Evolutionary conservation across 2,329 filamentous ascomycete genomes (phyloP).

Genomic region (Cryphonectria nitschkei): DNA sequence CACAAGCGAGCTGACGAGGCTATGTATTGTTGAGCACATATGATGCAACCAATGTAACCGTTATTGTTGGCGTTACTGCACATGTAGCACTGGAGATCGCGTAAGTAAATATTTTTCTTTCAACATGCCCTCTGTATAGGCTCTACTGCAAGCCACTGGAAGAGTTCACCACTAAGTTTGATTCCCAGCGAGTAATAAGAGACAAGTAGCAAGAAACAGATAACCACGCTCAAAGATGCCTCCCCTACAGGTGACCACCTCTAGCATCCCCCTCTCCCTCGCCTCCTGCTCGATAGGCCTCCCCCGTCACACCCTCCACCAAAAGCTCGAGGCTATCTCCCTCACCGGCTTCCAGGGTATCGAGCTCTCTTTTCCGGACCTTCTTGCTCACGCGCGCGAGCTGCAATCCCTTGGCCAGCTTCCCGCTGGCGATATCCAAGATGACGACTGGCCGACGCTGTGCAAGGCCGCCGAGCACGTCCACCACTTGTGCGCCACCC

Average conservation of each 20-base stretch:
- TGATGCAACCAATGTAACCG: background rate
- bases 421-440: conserved; percentile 47
- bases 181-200: background rate
- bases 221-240: background rate
- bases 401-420: conserved; percentile 42
- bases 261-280: conserved; percentile 51
- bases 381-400: conserved; percentile 62
- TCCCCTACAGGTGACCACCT: conserved; percentile 13
- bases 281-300: conserved; percentile 58
- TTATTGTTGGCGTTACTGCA: background rate
- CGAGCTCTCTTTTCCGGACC: conserved; percentile 76
- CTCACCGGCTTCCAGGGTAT: conserved; percentile 68
- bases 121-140: background rate
- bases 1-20: background rate
- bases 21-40: background rate
- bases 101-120: background rate
- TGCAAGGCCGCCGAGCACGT: conserved; percentile 58
- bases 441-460: conserved; percentile 64
- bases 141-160: background rate
- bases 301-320: conserved; percentile 53
- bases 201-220: background rate
- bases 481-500: conserved; percentile 55
- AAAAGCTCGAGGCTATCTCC: conserved; percentile 66
- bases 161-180: background rate
- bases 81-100: background rate